Evolutionary conservation across 2,329 filamentous ascomycete genomes (phyloP), one percentile per base, ranked within the genome.

Genomic region (Stemphylium vesicarium): DNA sequence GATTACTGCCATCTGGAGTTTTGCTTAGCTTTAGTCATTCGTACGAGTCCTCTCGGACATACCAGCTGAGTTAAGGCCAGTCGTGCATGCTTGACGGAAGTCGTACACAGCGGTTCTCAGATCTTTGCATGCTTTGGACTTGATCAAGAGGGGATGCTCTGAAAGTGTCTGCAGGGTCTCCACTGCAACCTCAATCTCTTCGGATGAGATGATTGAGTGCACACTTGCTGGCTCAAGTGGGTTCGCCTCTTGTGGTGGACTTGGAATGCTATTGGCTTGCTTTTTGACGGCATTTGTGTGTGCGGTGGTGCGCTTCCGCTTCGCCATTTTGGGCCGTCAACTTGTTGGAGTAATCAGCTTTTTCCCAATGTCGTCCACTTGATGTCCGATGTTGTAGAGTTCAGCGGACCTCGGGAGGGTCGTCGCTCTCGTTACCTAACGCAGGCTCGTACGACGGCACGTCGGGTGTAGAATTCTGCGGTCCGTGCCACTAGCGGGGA

Each of bases 51-150:
- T 24, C 12, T 35, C 2, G 26, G 26, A 53, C 69, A 41, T 73
- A 80, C 82, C 79, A 45, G 81, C 79, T 44, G 82, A 81, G 72
- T 87, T 88, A 56, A 86, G 75, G 4, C 88, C 88, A 0, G 85
- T 89, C 0, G 85, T 88, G 62, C 86, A 89, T 13, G 87, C 85
- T 69, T 89, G 84, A 1, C 86, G 83, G 55, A 91, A 90, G 16
- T 86, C 84, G 65, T 88, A 89, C 7, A 89, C 87, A 4, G 87
- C 87, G 3, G 82, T 84, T 16, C 88, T 80, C 2, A 90, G 76
- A 42, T 88, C 85, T 65, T 85, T 88, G 76, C 88, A 90, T 20
- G 80, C 81, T 66, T 88, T 89, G 0, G 85, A 85, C 72, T 90
- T 90, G 70, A 88, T 89, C 18, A 89, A 66, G 18, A 73, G 75